Base-by-base conservation (phyloP, 2,329 filamentous ascomycete genomes). In the Trichoderma koningii region DNA sequence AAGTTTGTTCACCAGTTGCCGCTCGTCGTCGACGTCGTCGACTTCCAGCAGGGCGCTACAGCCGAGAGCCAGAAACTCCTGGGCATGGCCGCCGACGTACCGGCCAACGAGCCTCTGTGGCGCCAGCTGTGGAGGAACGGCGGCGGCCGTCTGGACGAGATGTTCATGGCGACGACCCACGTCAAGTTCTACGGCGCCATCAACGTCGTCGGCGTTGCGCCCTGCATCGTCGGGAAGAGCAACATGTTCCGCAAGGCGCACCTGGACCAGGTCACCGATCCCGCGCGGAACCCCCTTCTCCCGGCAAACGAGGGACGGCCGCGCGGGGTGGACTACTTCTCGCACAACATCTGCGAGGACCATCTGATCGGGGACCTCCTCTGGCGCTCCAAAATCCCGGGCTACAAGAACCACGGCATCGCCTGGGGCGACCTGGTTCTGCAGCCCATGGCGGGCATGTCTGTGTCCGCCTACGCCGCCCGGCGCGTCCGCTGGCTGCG, bases 121-220 rank as follows among this genome's bases (percentile, higher is more conserved):
- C 55, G 75, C 5, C 71, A 73, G 17, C 70, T 79, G 15, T 71
- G 69, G 69, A 70, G 73, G 9, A 77, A 80, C 47, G 88, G 88
- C 42, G 95, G 96, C 23, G 93, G 93, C 6, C 85, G 93, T 0
- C 83, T 99, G 0, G 95, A 99, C 74, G 95, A 99, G 74, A 87
- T 94, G 77, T 99, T 98, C 79, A 90, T 99, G 84, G 89, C 92
- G 0, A 95, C 93, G 0, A 87, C 92, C 0, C 95, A 99, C 76
- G 92, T 93, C 71, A 99, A 99, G 75, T 98, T 99, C 82, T 99
- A 99, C 80, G 90, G 89, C 9, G 95, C 94, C 67, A 99, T 99
- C 83, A 98, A 98, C 77, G 91, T 92, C 0, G 92, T 97, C 17
- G 85, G 90, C 3, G 80, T 98, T 60, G 95, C 95, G 0, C 95